phyloP scores from a whole-genome alignment of 352 stramenopile species.

The Phytophthora pisi region DNA sequence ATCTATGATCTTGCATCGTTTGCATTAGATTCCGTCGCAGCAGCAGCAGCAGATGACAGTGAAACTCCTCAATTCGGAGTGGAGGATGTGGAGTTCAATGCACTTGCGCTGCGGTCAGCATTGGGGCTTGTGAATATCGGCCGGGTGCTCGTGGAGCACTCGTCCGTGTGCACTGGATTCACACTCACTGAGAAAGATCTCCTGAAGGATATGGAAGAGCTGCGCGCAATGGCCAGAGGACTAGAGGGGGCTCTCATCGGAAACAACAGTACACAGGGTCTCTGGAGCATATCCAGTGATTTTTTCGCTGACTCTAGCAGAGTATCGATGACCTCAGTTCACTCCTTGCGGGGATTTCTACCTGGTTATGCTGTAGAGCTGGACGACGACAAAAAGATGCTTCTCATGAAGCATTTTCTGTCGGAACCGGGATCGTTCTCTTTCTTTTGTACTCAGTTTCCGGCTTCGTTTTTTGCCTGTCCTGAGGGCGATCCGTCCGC shows the following conservation, averaged over 20 bases:
- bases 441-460: constrained; percentile 76
- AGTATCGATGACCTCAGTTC: constrained; percentile 28
- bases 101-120: constrained; percentile 69
- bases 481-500: constrained; percentile 11
- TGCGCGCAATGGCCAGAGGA: constrained; percentile 31
- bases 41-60: neutral
- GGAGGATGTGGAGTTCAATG: constrained; percentile 84
- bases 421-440: constrained; percentile 63
- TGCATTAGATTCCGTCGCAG: constrained; percentile 10
- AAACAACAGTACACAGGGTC: constrained; percentile 34
- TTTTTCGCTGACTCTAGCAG: constrained; percentile 59
- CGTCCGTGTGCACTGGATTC: constrained; percentile 63
- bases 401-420: constrained; percentile 74
- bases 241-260: constrained; percentile 58
- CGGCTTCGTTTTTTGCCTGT: constrained; percentile 69
- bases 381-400: constrained; percentile 57
- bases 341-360: constrained; percentile 66
- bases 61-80: constrained; percentile 48
- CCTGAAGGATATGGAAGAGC: constrained; percentile 41
- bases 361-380: constrained; percentile 61
- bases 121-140: constrained; percentile 71
- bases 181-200: constrained; percentile 49
- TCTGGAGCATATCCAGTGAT: constrained; percentile 70
- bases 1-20: constrained; percentile 9
- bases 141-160: constrained; percentile 61